Conservation (phyloP, 768 basidiomycete genomes). For the Gautieria morchelliformis region DNA sequence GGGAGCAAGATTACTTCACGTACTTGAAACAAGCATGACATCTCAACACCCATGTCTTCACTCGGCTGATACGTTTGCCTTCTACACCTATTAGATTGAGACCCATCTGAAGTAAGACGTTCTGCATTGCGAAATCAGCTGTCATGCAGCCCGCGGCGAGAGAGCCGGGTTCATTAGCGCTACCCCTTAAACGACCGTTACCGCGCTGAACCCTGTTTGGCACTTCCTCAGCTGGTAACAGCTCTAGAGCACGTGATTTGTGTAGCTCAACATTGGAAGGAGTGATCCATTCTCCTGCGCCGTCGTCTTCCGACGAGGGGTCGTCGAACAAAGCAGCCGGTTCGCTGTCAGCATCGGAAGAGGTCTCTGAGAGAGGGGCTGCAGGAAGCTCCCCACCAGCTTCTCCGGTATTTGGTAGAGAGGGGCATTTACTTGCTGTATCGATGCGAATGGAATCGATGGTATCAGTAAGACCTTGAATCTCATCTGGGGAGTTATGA, state of each 20-base stretch:
- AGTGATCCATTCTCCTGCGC: constrained; percentile 96
- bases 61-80: constrained; percentile 80
- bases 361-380: constrained; percentile 11
- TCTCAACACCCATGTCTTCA: constrained; percentile 92
- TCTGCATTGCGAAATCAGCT: constrained; percentile 98
- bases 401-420: neutral
- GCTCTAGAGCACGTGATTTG: constrained; percentile 78
- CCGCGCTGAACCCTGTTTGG: neutral
- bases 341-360: constrained; percentile 13
- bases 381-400: neutral
- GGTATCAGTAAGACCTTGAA: neutral
- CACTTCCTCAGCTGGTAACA: constrained; percentile 46
- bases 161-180: constrained; percentile 2
- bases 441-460: neutral
- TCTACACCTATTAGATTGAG: constrained; percentile 82
- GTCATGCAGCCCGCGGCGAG: constrained; percentile 89
- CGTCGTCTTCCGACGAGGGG: constrained; percentile 65
- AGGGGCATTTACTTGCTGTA: neutral
- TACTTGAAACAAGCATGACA: constrained; percentile 99
- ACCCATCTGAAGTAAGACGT: constrained; percentile 91
- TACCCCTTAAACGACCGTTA: neutral
- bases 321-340: constrained; percentile 52
- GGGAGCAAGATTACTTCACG: constrained; percentile 23
- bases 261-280: constrained; percentile 76
- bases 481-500: neutral